Evolutionary conservation across 2,329 filamentous ascomycete species (phyloP), one percentile per base, ranked within the genome.

Genomic region (Clathrospora elynae): DNA sequence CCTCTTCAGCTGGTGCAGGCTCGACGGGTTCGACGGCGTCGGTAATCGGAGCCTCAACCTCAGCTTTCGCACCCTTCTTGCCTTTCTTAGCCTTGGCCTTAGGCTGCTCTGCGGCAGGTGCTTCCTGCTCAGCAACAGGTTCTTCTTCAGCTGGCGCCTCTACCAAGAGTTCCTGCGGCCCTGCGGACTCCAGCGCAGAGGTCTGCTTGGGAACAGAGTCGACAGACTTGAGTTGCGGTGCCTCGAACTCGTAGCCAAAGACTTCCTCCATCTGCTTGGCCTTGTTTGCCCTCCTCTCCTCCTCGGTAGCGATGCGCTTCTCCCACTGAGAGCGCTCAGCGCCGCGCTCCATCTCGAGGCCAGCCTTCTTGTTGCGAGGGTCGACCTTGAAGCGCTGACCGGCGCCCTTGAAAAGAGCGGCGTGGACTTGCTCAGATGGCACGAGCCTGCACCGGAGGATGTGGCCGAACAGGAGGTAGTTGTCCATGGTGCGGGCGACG

Each of bases 401-500:
- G 62, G 90, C 89, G 24, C 90, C 90, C 74, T 93, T 90, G 83
- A 90, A 97, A 38, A 96, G 76, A 49, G 89, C 80, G 16, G 84
- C 79, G 67, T 95, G 89, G 29, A 96, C 76, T 65, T 91, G 84
- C 48, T 88, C 88, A 43, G 83, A 75, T 3, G 88, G 83, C 3
- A 96, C 81, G 16, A 84, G 76, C 67, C 89, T 88, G 72, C 91
- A 92, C 72, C 95, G 92, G 58, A 99, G 78, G 50, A 97, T 87
- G 69, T 96, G 92, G 5, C 90, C 89, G 70, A 96, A 97, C 65
- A 99, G 80, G 25, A 97, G 83, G 73, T 99, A 99, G 74, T 91
- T 95, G 78, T 96, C 84, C 93, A 99, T 99, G 14, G 93, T 96
- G 74, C 90, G 88, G 35, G 89, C 86, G 19, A 95, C 92, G 58